phyloP scores from a whole-genome alignment of 352 stramenopile genomes.

The Phytopythium ostracodes region DNA sequence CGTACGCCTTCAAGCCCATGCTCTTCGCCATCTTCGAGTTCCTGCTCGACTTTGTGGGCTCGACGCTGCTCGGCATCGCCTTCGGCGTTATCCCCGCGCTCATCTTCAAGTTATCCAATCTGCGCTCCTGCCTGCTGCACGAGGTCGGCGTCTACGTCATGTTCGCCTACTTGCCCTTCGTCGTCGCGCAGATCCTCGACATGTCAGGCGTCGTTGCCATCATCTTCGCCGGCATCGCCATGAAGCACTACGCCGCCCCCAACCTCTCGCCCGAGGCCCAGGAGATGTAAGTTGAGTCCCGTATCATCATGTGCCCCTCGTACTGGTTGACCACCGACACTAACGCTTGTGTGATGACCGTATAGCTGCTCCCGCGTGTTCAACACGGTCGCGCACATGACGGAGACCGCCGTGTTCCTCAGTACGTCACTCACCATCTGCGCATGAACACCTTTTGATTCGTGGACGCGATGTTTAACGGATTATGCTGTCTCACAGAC shows the following conservation, averaged over 20 bases:
- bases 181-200: conserved; percentile 63
- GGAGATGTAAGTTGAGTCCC: conserved; percentile 81
- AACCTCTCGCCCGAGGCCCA: conserved; percentile 83
- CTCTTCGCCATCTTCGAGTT: conserved; percentile 88
- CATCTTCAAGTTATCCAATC: conserved; percentile 90
- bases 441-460: neutral
- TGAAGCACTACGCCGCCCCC: conserved; percentile 87
- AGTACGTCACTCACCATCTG: conserved; percentile 38
- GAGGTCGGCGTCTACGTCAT: conserved; percentile 88
- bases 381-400: conserved; percentile 88
- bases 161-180: conserved; percentile 84
- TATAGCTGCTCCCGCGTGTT: conserved; percentile 84
- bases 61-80: conserved; percentile 83
- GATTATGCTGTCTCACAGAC: conserved; percentile 35
- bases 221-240: conserved; percentile 91
- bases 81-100: conserved; percentile 81
- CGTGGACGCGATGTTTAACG: neutral
- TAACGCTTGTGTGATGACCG: neutral
- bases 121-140: conserved; percentile 81
- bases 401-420: conserved; percentile 92
- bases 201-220: conserved; percentile 93
- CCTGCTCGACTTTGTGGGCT: conserved; percentile 84
- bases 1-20: conserved; percentile 75
- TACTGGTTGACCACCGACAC: conserved; percentile 6
- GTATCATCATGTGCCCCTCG: too few species aligned